Base-by-base conservation (phyloP, 768 basidiomycete species). In the Pulveroboletus sp. region DNA sequence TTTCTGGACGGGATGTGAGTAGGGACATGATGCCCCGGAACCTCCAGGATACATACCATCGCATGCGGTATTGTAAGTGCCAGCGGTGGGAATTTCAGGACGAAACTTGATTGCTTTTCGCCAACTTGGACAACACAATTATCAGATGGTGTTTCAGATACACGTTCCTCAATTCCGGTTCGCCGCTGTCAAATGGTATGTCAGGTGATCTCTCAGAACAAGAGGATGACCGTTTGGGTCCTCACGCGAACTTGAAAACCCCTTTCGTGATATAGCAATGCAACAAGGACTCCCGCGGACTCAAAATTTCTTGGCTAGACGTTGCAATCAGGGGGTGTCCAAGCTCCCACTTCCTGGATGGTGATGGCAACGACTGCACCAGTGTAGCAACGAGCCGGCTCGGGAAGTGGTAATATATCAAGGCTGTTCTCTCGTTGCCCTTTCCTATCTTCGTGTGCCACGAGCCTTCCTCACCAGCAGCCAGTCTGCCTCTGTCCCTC, bases 1-100 rank as follows among this genome's bases (percentile, higher is more conserved):
- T 85, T 89, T 90, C 90, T 92, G 48, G 11, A 34, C 31, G 11
- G 14, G 32, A 17, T 36, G 34, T 54, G 51, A 56, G 35, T 35
- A 44, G 20, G 36, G 50, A 43, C 13, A 16, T 23, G 34, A 35
- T 23, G 12, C 19, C n/a, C 14, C 17, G 19, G 22, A 38, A 17
- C n/a, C n/a, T 16, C n/a, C n/a, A n/a, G 8, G 20, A 30, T 27
- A 57, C 47, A 44, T 48, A 58, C 54, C 54, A 64, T 59, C 42
- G 30, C 22, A n/a, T 30, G 17, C 47, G 34, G 22, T 32, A 53
- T 51, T n/a, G n/a, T n/a, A 13, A 59, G 49, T 30, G 7, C 7
- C 20, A 5, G n/a, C 3, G 22, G 54, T 50, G 53, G 48, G 55
- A 55, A 43, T 39, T 49, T 23, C n/a, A n/a, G n/a, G n/a, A n/a